phyloP scores from a whole-genome alignment of 2,329 filamentous ascomycete genomes.

The Cytospora piceae region DNA sequence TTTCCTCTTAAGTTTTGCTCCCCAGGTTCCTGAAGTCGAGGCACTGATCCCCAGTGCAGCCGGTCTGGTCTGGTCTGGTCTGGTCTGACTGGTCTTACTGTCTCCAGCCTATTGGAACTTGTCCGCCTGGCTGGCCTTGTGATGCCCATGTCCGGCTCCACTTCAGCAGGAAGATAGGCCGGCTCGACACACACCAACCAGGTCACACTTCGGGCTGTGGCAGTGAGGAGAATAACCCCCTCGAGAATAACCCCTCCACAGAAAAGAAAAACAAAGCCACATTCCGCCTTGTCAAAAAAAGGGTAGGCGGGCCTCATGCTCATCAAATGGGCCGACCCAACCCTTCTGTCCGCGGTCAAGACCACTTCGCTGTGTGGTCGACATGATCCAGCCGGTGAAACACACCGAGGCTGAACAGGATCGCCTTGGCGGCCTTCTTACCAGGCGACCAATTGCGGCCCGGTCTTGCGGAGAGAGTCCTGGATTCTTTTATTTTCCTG shows the following conservation, averaged over 20 bases:
- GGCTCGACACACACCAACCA: constrained; percentile 12
- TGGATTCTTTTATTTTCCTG: neutral
- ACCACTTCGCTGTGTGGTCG: constrained; percentile 5
- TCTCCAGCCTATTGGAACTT: neutral
- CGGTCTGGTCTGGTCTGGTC: neutral
- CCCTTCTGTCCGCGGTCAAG: neutral
- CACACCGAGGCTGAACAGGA: constrained; percentile 24
- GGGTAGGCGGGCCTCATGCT: neutral
- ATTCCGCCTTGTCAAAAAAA: neutral
- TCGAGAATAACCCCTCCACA: neutral
- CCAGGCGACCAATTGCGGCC: constrained; percentile 22
- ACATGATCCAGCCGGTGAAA: constrained; percentile 25
- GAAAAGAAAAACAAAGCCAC: neutral
- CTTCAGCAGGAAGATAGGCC: constrained; percentile 8
- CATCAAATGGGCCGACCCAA: neutral
- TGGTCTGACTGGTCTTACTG: too few species aligned
- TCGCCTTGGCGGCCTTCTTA: constrained; percentile 15
- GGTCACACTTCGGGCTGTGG: neutral
- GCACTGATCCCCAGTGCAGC: neutral
- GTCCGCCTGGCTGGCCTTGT: neutral
- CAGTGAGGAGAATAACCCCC: neutral
- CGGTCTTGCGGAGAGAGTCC: neutral
- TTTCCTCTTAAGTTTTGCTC: neutral
- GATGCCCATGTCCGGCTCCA: neutral
- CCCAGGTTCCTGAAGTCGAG: neutral